These are phyloP conservation scores for Hypoxylon sp. DNA, from an alignment of 2,329 filamentous ascomycete genomes.

Conservation along the genomic window DNA sequence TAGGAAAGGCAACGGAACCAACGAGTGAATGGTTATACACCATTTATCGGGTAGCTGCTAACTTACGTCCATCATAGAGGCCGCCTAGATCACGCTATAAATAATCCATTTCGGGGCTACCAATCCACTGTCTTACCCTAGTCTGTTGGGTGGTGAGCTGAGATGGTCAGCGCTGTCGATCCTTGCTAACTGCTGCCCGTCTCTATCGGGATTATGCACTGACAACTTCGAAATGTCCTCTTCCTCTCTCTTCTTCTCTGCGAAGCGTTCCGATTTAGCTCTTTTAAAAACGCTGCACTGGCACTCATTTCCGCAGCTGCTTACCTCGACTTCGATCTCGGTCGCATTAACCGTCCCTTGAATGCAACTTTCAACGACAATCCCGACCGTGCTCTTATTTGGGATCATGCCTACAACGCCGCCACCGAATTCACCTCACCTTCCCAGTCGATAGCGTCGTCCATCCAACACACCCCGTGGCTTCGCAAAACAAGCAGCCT, in stretches of 20 bases:
- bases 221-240: not conserved
- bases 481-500: not conserved
- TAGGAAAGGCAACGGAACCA: constrained; percentile 10
- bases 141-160: not conserved
- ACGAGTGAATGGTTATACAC: not conserved
- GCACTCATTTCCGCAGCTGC: not conserved
- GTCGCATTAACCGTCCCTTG: not conserved
- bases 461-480: not conserved
- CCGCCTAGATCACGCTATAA: too few relatives aligned
- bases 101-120: not conserved
- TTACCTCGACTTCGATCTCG: not conserved
- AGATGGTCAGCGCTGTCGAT: not conserved
- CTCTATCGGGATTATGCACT: too few relatives aligned
- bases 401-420: not conserved
- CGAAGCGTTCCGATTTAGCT: not conserved
- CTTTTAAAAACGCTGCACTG: not conserved
- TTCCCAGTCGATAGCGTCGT: not conserved
- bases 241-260: not conserved
- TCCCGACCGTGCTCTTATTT: too few relatives aligned
- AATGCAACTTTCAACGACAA: not conserved
- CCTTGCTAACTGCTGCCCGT: not conserved
- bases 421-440: not conserved
- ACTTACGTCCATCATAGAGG: too few relatives aligned
- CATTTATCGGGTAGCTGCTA: not conserved
- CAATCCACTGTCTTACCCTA: not conserved